Percentiles rank a stretch among this genome's conserved stretches.
Conservation (phyloP, 805 yeast species). For the Naumovozyma dairenensis region DNA sequence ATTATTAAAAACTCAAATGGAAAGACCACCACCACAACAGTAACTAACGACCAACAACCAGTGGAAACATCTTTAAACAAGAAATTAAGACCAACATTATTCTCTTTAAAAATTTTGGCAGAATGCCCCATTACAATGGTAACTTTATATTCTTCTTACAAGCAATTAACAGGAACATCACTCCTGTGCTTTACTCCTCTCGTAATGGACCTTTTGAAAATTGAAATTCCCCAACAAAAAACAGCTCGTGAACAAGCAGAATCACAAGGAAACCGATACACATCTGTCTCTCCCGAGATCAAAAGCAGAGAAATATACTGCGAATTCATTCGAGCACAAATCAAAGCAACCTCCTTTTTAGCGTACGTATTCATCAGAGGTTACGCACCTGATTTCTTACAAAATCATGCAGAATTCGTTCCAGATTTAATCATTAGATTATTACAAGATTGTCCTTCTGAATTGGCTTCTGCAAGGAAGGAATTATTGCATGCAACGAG, state of each 20-base stretch:
- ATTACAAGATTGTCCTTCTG: constrained; percentile 92
- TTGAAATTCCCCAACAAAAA: constrained; percentile 77
- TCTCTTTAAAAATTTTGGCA: constrained; percentile 81
- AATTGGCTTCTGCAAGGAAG: constrained; percentile 80
- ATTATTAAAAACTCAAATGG: no score
- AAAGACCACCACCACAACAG: no score
- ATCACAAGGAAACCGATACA: constrained; percentile 46
- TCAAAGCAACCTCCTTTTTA: constrained; percentile 88
- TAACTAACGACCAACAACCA: constrained; percentile 3
- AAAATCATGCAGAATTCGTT: constrained; percentile 47
- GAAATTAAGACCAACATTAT: constrained; percentile 53
- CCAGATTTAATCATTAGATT: constrained; percentile 83
- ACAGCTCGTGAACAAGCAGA: constrained; percentile 51
- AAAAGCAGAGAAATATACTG: constrained; percentile 70
- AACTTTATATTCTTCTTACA: constrained; percentile 78
- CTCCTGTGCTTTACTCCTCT: constrained; percentile 73
- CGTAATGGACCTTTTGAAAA: constrained; percentile 58
- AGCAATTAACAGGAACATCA: constrained; percentile 58
- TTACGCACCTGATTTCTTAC: constrained; percentile 55
- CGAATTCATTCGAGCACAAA: constrained; percentile 86
- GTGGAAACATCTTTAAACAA: constrained; percentile 4
- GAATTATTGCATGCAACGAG: constrained; percentile 90
- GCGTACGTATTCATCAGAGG: constrained; percentile 88
- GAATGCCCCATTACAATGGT: constrained; percentile 98
- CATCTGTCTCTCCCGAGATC: constrained; percentile 66